These are phyloP conservation scores for Salmacisia buchloeana DNA, from an alignment of 1,284 basidiomycete genomes.

Conservation along the genomic window DNA sequence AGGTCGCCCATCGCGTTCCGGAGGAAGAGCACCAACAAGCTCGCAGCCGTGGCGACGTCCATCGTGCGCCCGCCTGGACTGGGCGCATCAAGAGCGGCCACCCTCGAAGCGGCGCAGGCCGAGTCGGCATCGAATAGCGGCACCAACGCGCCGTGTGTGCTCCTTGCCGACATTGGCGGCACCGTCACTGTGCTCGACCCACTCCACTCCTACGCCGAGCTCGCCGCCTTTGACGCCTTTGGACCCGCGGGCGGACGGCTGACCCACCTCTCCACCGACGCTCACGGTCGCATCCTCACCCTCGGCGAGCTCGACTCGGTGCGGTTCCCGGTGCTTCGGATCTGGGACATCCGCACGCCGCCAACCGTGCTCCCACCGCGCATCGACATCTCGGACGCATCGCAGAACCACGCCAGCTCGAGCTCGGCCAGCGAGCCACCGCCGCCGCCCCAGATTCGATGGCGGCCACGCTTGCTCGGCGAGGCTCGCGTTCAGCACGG, in stretches of 20 bases:
- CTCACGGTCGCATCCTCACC: slow-evolving; percentile 25
- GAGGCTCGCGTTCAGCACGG: slow-evolving; percentile 44
- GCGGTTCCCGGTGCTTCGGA: slow-evolving; percentile 34
- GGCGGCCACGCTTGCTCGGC: slow-evolving; percentile 29
- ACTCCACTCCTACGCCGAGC: slow-evolving; percentile 16
- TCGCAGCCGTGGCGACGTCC: slow-evolving; percentile 33
- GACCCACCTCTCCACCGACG: slow-evolving; percentile 34
- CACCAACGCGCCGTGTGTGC: slow-evolving; percentile 6
- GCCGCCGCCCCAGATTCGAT: not conserved
- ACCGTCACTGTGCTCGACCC: slow-evolving; percentile 3
- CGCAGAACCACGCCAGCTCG: not conserved
- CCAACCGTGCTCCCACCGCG: not conserved
- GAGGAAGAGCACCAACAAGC: slow-evolving; percentile 21
- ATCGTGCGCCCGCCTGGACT: slow-evolving; percentile 23
- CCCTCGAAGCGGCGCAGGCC: not conserved
- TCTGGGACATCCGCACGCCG: slow-evolving; percentile 38
- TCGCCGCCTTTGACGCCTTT: slow-evolving; percentile 37
- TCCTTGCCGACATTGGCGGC: slow-evolving; percentile 1
- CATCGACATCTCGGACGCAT: slow-evolving; percentile 10
- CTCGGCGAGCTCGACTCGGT: slow-evolving; percentile 34
- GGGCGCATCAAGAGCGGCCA: not conserved
- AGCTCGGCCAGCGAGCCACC: not conserved
- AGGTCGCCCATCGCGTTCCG: slow-evolving; percentile 24
- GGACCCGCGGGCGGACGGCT: slow-evolving; percentile 23
- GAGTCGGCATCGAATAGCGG: not conserved